A percentile compares a stretch with the other conserved stretches of the same genome.
Conservation (phyloP, 768 basidiomycete genomes). For the Cantharellus anzutake region DNA sequence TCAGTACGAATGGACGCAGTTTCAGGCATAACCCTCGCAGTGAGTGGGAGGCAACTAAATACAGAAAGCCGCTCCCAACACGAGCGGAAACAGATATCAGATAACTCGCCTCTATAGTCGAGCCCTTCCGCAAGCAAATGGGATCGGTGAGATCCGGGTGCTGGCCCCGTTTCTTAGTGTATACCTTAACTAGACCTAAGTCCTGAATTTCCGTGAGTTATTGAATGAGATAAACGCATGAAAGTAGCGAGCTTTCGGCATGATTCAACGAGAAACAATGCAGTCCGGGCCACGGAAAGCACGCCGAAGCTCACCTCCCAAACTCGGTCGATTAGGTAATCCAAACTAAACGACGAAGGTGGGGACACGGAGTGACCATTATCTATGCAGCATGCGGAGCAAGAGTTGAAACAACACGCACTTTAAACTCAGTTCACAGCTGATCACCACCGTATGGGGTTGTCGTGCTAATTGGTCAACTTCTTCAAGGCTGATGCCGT, state of each 20-base stretch:
- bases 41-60: conserved; percentile 2
- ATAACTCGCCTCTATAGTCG: conserved; percentile 61
- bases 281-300: neutral
- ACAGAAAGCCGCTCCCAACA: no score
- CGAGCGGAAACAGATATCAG: neutral
- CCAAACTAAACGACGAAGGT: conserved; percentile 12
- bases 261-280: neutral
- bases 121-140: conserved; percentile 64
- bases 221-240: neutral
- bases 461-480: conserved; percentile 68
- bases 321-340: conserved; percentile 24
- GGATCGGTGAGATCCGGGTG: conserved; percentile 87
- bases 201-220: conserved; percentile 30
- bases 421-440: conserved; percentile 90
- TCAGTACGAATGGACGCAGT: neutral
- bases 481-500: conserved; percentile 66
- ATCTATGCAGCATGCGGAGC: neutral
- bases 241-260: neutral
- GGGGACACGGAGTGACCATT: neutral
- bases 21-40: neutral
- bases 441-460: conserved; percentile 81
- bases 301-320: conserved; percentile 18
- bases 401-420: conserved; percentile 16
- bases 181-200: conserved; percentile 71
- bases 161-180: conserved; percentile 93